Conservation (phyloP, 228 moss, liverwort and hornwort genomes). For the Sphagnum magellanicum region DNA sequence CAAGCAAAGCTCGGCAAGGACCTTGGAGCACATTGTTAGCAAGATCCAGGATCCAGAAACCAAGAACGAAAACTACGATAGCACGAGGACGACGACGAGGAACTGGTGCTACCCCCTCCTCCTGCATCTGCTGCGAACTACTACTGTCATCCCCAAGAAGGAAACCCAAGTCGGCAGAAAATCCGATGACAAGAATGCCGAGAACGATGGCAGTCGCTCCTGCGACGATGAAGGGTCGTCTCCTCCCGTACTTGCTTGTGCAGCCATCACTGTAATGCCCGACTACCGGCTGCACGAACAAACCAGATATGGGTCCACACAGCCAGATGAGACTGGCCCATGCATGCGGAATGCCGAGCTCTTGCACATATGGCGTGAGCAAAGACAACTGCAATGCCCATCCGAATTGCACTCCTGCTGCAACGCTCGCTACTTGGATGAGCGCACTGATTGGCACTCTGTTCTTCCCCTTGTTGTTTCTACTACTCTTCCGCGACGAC, state of each 20-base stretch:
- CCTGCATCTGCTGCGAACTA: background rate
- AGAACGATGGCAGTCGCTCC: constrained; percentile 57
- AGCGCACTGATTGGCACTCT: constrained; percentile 28
- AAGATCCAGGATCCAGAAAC: constrained; percentile 49
- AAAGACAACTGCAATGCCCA: constrained; percentile 42
- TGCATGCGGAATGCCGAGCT: constrained; percentile 75
- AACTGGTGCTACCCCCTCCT: too few relatives aligned
- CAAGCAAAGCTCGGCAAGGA: constrained; percentile 44
- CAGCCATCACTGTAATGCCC: constrained; percentile 85
- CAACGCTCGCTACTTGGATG: constrained; percentile 35
- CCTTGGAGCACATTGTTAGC: constrained; percentile 50
- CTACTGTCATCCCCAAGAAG: constrained; percentile 36
- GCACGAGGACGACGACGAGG: constrained; percentile 12
- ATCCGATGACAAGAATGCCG: constrained; percentile 46
- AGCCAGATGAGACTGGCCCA: constrained; percentile 80
- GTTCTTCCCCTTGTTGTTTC: constrained; percentile 15
- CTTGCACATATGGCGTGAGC: constrained; percentile 66
- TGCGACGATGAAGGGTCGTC: constrained; percentile 61
- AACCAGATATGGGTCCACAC: constrained; percentile 71
- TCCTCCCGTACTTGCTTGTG: constrained; percentile 54
- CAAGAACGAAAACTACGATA: constrained; percentile 32
- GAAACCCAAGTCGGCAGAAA: constrained; percentile 63
- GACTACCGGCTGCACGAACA: constrained; percentile 73
- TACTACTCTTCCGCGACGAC: background rate
- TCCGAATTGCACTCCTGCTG: constrained; percentile 39